A percentile compares a stretch with the other conserved stretches of the same genome.
phyloP scores from a whole-genome alignment of 176 grass and related monocot genomes.

The Thinopyrum elongatum region DNA sequence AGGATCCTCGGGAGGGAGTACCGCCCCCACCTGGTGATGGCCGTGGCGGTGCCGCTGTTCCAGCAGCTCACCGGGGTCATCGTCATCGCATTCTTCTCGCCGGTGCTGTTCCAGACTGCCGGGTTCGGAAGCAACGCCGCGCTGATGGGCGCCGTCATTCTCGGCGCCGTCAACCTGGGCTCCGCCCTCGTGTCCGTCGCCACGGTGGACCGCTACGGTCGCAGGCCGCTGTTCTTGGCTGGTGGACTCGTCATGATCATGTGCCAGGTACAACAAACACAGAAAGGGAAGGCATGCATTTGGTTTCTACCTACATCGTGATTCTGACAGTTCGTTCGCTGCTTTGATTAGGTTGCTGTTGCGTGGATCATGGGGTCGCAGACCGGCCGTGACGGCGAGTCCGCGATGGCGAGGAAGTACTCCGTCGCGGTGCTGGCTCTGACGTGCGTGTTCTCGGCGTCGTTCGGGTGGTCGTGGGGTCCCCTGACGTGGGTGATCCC shows the following conservation, averaged over 20 bases:
- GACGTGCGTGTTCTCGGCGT: constrained; percentile 62
- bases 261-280: constrained; percentile 34
- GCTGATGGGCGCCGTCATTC: constrained; percentile 59
- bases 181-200: constrained; percentile 41
- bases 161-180: constrained; percentile 52
- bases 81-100: constrained; percentile 69
- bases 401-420: constrained; percentile 42
- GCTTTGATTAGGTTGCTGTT: constrained; percentile 22
- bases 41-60: constrained; percentile 61
- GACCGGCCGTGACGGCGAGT: constrained; percentile 29
- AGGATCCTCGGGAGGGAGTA: constrained; percentile 48
- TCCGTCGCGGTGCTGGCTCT: constrained; percentile 59
- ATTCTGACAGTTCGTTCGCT: not conserved
- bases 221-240: constrained; percentile 41
- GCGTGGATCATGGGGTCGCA: constrained; percentile 67
- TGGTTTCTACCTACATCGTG: not conserved
- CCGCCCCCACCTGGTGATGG: constrained; percentile 58
- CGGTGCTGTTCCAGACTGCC: constrained; percentile 65
- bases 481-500: constrained; percentile 74
- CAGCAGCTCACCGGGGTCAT: constrained; percentile 74
- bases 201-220: constrained; percentile 53
- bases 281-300: not conserved
- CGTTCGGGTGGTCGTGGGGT: constrained; percentile 78
- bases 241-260: constrained; percentile 53
- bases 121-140: constrained; percentile 56